Percentiles rank a stretch among this genome's conserved stretches.
These are phyloP conservation scores for Leccinum subrobustum DNA, from an alignment of 1,284 basidiomycete genomes.

Conservation along the genomic window DNA sequence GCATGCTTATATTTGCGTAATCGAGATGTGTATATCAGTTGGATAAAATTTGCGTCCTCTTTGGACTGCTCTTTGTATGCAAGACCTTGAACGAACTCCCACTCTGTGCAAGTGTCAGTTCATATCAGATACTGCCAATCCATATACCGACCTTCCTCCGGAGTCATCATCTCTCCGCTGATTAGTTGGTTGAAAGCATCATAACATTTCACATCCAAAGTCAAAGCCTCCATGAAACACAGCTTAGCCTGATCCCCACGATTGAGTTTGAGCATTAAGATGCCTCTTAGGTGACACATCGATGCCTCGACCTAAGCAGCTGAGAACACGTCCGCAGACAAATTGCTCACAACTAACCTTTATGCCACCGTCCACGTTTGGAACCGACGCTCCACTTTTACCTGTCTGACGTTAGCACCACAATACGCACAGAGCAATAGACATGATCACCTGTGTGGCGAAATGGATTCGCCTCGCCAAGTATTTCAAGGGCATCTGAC, in stretches of 20 bases:
- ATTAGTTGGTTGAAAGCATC: constrained; percentile 93
- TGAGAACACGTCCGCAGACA: constrained; percentile 14
- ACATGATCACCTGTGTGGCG: constrained; percentile 53
- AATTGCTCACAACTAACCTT: constrained; percentile 51
- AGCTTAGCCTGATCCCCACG: constrained; percentile 87
- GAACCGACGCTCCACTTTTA: constrained; percentile 63
- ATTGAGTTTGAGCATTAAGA: constrained; percentile 92
- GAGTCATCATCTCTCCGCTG: constrained; percentile 90
- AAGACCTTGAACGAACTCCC: constrained; percentile 90
- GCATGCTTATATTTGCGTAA: constrained; percentile 87
- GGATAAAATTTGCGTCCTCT: constrained; percentile 87
- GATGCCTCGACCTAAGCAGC: constrained; percentile 81
- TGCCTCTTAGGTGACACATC: constrained; percentile 91
- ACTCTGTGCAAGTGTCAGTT: constrained; percentile 57
- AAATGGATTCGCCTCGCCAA: constrained; percentile 91
- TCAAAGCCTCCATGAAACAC: constrained; percentile 92
- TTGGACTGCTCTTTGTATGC: constrained; percentile 81
- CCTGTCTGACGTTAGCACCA: constrained; percentile 33
- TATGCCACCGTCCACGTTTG: constrained; percentile 82
- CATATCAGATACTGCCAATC: neutral
- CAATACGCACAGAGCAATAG: neutral
- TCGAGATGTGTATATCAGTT: constrained; percentile 88
- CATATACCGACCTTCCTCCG: constrained; percentile 74
- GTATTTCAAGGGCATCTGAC: constrained; percentile 89
- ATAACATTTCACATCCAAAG: constrained; percentile 96